Base-by-base conservation (phyloP, 306 rosid species). In the Rosa persica region DNA sequence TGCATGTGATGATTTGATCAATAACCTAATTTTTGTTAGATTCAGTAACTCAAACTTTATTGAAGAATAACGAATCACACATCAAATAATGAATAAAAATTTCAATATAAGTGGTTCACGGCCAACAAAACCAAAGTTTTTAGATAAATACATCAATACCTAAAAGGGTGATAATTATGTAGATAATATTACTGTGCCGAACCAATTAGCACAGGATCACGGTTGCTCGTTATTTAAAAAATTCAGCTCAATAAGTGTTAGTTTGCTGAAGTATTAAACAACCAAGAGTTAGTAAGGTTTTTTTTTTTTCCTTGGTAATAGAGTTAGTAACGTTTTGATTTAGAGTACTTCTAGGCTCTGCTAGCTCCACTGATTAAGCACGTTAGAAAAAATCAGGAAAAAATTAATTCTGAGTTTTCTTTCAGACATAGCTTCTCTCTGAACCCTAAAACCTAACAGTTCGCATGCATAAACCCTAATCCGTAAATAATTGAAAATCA, bases 401-500 rank as follows among this genome's bases (percentile, higher is more conserved):
- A 52, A 9, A 42, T 1, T 30, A 30, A 48, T 48, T 48, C 54
- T 19, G 2, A 16, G 20, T 49, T 46, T 15, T 49, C 2, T 16
- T 49, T 49, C 55, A 16, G 55, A 51, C n/a, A 16, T 51, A 7
- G 55, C 54, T 51, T 51, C 55, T 51, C 3, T 20, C 8, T n/a
- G 27, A 20, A 58, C 36, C 34, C 34, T 57, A 22, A 23, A 57
- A 22, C 64, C 65, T 16, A 10, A 23, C 65, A 23, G 36, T 57
- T 22, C 5, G 27, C 30, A 8, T 9, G 27, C 30, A 8, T 9
- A 60, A 60, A 60, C 67, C 4, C 68, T 64, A 16, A 23, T 75
- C n/a, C 44, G 30, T 30, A 6, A 58, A 73, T 57, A 76, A 67
- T 67, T 36, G 65, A 43, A 57, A 70, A 67, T 72, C 79, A 44